These are phyloP conservation scores for Hyphopichia khmerensis DNA, from an alignment of 1,139 yeast genomes.

Conservation along the genomic window DNA sequence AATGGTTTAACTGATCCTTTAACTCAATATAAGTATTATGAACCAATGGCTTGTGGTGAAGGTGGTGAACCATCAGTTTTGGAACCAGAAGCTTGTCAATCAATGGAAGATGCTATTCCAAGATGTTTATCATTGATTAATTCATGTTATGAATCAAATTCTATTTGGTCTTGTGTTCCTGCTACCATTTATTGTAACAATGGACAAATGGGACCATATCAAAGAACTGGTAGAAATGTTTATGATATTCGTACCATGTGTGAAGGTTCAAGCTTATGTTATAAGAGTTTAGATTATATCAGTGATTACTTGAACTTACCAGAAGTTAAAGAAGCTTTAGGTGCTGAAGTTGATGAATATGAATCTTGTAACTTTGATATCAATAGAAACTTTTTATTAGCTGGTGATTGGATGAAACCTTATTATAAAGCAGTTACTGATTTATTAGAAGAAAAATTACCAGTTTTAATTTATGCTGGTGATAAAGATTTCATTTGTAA, in stretches of 20 bases:
- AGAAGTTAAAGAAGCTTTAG: slow-evolving; percentile 67
- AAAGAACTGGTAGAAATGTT: slow-evolving; percentile 86
- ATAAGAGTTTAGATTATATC: slow-evolving; percentile 36
- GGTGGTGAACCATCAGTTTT: slow-evolving; percentile 87
- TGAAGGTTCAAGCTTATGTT: slow-evolving; percentile 77
- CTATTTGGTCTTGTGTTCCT: slow-evolving; percentile 90
- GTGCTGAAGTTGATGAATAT: slow-evolving; percentile 86
- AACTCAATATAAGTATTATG: slow-evolving; percentile 82
- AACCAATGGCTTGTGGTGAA: slow-evolving; percentile 97
- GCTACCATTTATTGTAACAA: slow-evolving; percentile 90
- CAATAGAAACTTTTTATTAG: slow-evolving; percentile 77
- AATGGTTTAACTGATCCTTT: slow-evolving; percentile 95
- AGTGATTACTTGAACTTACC: slow-evolving; percentile 36
- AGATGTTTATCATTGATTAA: slow-evolving; percentile 81
- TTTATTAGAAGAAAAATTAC: slow-evolving; percentile 56
- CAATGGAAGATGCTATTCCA: slow-evolving; percentile 71
- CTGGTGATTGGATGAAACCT: slow-evolving; percentile 93
- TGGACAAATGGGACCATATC: slow-evolving; percentile 84
- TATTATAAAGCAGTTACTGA: slow-evolving; percentile 66
- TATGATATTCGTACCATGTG: slow-evolving; percentile 90
- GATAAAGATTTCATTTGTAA: slow-evolving; percentile 85
- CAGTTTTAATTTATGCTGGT: slow-evolving; percentile 79
- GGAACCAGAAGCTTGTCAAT: slow-evolving; percentile 74
- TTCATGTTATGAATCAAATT: slow-evolving; percentile 74
- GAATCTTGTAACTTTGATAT: slow-evolving; percentile 85